Evolutionary conservation across 2,329 filamentous ascomycete genomes (phyloP), one percentile per base, ranked within the genome.

Genomic region (Lasiodiplodia sp.): DNA sequence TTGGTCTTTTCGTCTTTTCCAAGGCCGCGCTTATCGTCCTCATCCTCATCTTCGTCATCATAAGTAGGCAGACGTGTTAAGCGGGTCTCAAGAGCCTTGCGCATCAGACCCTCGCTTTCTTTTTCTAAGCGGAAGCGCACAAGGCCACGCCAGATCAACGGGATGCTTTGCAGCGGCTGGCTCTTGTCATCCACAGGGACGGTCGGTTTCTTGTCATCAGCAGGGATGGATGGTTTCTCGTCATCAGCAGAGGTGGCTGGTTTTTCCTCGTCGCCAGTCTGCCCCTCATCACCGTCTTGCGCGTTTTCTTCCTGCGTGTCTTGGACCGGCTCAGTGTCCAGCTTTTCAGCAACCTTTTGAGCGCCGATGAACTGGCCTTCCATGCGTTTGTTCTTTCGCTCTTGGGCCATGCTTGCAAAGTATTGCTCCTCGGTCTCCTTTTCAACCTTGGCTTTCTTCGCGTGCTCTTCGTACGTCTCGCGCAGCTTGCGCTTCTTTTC

Each of bases 101-200:
- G 84, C 84, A 90, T 89, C 68, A 87, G 82, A 5, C 86, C 80
- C 67, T 94, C 90, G 25, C 88, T 85, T 77, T 95, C 91, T 23
- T 86, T 88, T 75, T 92, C 88, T 71, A 91, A 87, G 38, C 93
- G 86, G 68, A 87, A 84, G 40, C 89, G 88, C 11, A 94, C 85
- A 5, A 97, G 82, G 0, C 90, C 90, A 0, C 96, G 88, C 85
- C 93, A 97, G 5, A 97, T 84, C 1, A 98, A 83, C 52, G 93
- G 91, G 70, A 96, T 88, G 34, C 88, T 86, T 70, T 87, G 88
- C 14, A 92, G 83, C 37, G 87, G 88, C 68, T 85, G 84, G 5
- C 79, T 80, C n/a, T 69, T 73, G 8, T 76, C 69, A 49, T 69
- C 73, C 56, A 51, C 21, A 60, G 68, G 2, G 25, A 60, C 6